phyloP scores from a whole-genome alignment of 345 rosid genomes.

The Nephelium lappaceum region DNA sequence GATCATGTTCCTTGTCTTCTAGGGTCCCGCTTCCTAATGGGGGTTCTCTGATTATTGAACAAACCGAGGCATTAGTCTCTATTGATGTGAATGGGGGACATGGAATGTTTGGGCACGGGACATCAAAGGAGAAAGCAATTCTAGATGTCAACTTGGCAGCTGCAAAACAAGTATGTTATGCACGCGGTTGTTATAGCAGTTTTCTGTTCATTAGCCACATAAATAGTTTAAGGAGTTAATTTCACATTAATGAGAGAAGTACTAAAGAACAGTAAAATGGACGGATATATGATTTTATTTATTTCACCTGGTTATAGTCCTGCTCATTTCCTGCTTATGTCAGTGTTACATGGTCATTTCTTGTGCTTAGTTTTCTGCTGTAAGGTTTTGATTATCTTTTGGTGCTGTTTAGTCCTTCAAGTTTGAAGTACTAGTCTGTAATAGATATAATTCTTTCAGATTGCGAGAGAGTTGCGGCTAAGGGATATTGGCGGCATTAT shows the following conservation, averaged over 20 bases:
- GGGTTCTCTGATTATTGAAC: slow-evolving; percentile 96
- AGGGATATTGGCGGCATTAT: slow-evolving; percentile 97
- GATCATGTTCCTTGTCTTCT: slow-evolving; percentile 24
- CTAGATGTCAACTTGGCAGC: slow-evolving; percentile 94
- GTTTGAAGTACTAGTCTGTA: slow-evolving; percentile 15
- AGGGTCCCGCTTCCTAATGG: slow-evolving; percentile 91
- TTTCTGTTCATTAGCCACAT: slow-evolving; percentile 12
- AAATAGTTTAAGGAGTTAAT: background rate
- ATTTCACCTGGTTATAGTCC: background rate
- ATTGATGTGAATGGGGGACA: slow-evolving; percentile 99
- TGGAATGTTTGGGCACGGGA: slow-evolving; percentile 86
- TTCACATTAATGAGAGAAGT: slow-evolving; percentile 7
- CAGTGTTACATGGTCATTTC: background rate
- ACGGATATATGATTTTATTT: background rate
- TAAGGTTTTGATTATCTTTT: slow-evolving; percentile 9
- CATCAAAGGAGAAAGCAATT: slow-evolving; percentile 90
- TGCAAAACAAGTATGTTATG: slow-evolving; percentile 75
- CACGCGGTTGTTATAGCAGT: slow-evolving; percentile 5
- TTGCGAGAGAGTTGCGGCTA: slow-evolving; percentile 94
- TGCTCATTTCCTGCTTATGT: background rate
- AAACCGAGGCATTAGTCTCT: slow-evolving; percentile 96
- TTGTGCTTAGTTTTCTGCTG: slow-evolving; percentile 4
- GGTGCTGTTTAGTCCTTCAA: slow-evolving; percentile 15
- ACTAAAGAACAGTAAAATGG: background rate
- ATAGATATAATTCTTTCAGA: slow-evolving; percentile 51